phyloP scores from a whole-genome alignment of 345 rosid genomes.

The Anacardium occidentale region DNA sequence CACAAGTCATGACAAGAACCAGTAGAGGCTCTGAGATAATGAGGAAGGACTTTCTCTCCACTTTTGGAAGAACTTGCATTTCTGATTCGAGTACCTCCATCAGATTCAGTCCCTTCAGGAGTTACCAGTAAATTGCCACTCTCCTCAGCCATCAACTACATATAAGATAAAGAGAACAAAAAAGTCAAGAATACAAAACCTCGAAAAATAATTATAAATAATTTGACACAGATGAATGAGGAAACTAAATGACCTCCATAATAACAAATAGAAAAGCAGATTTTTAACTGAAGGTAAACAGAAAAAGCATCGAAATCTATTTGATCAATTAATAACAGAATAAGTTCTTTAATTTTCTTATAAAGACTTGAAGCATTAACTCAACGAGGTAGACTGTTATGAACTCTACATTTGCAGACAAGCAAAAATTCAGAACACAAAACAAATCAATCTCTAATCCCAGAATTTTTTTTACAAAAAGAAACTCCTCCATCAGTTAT shows the following conservation, averaged over 20 bases:
- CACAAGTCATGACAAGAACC: slow-evolving; percentile 88
- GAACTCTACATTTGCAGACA: background rate
- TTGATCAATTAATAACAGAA: background rate
- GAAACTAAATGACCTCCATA: background rate
- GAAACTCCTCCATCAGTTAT: background rate
- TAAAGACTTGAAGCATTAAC: background rate
- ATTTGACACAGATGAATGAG: background rate
- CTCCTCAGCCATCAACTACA: slow-evolving; percentile 49
- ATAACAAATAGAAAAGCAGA: background rate
- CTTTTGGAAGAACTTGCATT: slow-evolving; percentile 27
- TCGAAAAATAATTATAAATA: background rate
- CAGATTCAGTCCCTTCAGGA: slow-evolving; percentile 30
- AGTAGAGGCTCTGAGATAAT: slow-evolving; percentile 66
- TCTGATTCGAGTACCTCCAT: slow-evolving; percentile 39
- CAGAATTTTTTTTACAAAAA: too few relatives aligned
- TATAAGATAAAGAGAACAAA: slow-evolving; percentile 6
- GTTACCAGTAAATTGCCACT: slow-evolving; percentile 27
- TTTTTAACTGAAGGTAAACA: background rate
- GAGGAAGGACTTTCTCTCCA: slow-evolving; percentile 49
- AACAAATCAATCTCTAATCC: background rate
- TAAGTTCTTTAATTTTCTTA: background rate
- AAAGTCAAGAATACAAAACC: background rate
- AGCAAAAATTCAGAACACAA: background rate
- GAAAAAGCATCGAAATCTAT: background rate
- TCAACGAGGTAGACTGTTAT: background rate